These are phyloP conservation scores for Amoebophrya sp. DNA, from an alignment of 169 alveolate genomes.

Conservation along the genomic window DNA sequence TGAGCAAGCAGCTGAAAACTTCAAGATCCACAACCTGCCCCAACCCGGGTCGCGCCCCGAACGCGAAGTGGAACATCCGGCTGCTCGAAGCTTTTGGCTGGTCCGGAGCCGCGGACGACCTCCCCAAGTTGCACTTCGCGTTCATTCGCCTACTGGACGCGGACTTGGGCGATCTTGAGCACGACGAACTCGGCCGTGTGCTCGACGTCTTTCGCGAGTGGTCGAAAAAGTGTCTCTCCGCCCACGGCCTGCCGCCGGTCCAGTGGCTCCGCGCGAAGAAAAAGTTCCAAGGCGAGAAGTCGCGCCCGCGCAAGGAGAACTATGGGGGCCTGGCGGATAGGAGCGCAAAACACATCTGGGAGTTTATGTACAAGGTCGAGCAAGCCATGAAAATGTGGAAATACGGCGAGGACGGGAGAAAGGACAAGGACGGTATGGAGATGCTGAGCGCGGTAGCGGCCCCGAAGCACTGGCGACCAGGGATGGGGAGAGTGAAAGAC, in stretches of 20 bases:
- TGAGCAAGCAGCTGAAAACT: too few species aligned
- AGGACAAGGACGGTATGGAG: too few species aligned
- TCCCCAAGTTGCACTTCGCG: background rate
- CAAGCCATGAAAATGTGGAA: background rate
- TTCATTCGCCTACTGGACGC: background rate
- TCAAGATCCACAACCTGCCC: too few species aligned
- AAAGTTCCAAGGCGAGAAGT: background rate
- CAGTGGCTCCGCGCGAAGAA: background rate
- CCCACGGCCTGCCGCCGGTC: background rate
- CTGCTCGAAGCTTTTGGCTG: background rate
- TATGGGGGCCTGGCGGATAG: background rate
- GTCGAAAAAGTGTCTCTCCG: background rate
- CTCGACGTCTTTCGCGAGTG: background rate
- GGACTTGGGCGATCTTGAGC: background rate
- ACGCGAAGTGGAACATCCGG: background rate
- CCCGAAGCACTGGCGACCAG: background rate
- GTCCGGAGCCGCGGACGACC: background rate
- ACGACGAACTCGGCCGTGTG: background rate
- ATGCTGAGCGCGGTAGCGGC: background rate
- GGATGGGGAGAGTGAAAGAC: background rate
- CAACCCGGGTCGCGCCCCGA: background rate
- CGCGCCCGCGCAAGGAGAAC: background rate
- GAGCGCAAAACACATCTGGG: constrained; percentile 1
- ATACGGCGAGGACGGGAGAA: too few species aligned
- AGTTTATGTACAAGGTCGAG: background rate